A percentile compares a stretch with the other conserved stretches of the same genome.
phyloP scores from a whole-genome alignment of 306 rosid genomes.

The Vigna unguiculata region DNA sequence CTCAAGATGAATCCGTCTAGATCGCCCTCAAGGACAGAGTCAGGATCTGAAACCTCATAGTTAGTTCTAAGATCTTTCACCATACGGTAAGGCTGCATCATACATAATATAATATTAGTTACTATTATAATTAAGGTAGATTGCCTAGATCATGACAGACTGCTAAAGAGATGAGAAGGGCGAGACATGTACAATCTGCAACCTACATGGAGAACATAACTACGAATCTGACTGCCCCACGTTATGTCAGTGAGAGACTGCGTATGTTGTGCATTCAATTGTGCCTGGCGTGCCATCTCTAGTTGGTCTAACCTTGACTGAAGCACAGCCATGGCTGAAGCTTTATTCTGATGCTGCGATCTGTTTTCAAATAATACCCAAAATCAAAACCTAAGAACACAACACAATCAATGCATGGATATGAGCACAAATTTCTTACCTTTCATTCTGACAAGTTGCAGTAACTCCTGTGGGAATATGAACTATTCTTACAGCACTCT shows the following conservation, averaged over 20 bases:
- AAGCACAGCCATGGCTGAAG: slow-evolving; percentile 94
- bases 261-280: slow-evolving; percentile 83
- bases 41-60: slow-evolving; percentile 92
- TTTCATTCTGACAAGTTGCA: slow-evolving; percentile 96
- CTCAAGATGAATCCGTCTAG: slow-evolving; percentile 83
- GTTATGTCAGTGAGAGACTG: slow-evolving; percentile 94
- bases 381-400: slow-evolving; percentile 27
- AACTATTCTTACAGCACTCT: slow-evolving; percentile 89
- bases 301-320: slow-evolving; percentile 91
- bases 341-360: slow-evolving; percentile 93
- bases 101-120: slow-evolving; percentile 21
- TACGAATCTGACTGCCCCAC: slow-evolving; percentile 97
- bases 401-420: slow-evolving; percentile 14
- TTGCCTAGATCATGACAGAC: slow-evolving; percentile 23
- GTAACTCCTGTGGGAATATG: slow-evolving; percentile 94
- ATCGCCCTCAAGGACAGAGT: slow-evolving; percentile 92
- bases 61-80: slow-evolving; percentile 95
- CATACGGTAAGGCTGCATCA: slow-evolving; percentile 91
- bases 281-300: slow-evolving; percentile 91
- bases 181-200: slow-evolving; percentile 31
- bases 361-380: slow-evolving; percentile 53
- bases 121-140: slow-evolving; percentile 12
- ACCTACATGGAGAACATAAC: slow-evolving; percentile 93
- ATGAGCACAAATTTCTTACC: slow-evolving; percentile 50
- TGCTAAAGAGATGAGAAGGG: background rate